Base-by-base conservation (phyloP, 2,329 filamentous ascomycete genomes). In the Penicillium griseofulvum region DNA sequence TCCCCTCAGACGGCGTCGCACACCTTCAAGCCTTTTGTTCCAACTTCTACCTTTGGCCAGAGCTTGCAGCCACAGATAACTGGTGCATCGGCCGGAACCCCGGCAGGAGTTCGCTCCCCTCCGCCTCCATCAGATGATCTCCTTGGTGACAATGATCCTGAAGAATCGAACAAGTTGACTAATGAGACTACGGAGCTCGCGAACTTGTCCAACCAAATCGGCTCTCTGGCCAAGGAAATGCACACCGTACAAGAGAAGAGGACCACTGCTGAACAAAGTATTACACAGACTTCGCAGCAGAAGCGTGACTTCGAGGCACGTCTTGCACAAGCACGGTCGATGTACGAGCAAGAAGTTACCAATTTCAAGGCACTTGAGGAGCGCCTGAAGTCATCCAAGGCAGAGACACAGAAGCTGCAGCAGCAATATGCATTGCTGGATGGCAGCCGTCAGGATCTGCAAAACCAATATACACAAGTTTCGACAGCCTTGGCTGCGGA, bases 141-240 rank as follows among this genome's bases (percentile, higher is more conserved):
- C 8, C 81, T 99, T n/a, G 90, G 90, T 16, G 92, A 97, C 65
- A 88, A 87, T 61, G 93, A 97, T 62, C 88, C 89, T 1, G 91
- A 96, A 67, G 86, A 92, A 52, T 93, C 87, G 75, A 94, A 89
- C 73, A 95, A 89, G 71, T 79, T 97, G 26, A 94, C 89, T 0
- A 88, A 87, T 61, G 94, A 99, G 69, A 94, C 92, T 2, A 88
- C 89, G 0, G 94, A 99, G 72, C 81, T 99, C 55, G 94, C 92
- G 49, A 97, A 99, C 70, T 81, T 99, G 64, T 97, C 93, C 0
- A 97, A 96, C 71, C 94, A 97, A 73, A 91, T 99, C 61, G 87
- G 91, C 31, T 93, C 89, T 2, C 77, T 99, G 52, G 89, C 92
- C 0, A 95, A 88, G 68, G 91, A 99, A 76, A 96, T 96, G 86